Conservation (phyloP, 768 basidiomycete species). For the Cytidiella melzeri region DNA sequence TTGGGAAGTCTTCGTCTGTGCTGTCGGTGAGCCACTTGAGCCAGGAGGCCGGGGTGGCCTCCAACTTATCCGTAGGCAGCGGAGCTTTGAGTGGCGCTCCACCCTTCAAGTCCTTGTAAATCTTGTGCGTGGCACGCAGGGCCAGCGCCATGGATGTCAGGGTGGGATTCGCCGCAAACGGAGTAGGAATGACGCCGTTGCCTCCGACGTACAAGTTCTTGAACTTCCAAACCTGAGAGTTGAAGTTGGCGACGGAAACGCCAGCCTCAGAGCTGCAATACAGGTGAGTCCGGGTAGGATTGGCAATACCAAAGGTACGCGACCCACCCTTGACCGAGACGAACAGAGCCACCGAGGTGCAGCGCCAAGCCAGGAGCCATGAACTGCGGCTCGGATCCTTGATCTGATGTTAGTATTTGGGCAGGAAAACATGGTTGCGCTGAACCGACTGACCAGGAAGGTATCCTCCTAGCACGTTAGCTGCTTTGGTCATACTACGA, state of each 20-base stretch:
- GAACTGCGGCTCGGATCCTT: slow-evolving; percentile 29
- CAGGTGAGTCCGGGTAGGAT: background rate
- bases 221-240: slow-evolving; percentile 20
- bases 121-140: slow-evolving; percentile 2
- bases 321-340: slow-evolving; percentile 7
- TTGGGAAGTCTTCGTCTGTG: too few relatives aligned
- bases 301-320: background rate
- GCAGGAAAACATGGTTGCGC: too few relatives aligned
- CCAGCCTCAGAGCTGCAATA: slow-evolving; percentile 14
- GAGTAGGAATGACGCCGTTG: slow-evolving; percentile 10
- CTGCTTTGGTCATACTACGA: slow-evolving; percentile 24
- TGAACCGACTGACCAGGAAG: too few relatives aligned
- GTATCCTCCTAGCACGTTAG: slow-evolving; percentile 27
- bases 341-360: slow-evolving; percentile 14
- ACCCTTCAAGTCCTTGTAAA: slow-evolving; percentile 3
- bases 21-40: too few relatives aligned
- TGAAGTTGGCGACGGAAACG: slow-evolving; percentile 21
- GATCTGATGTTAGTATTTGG: too few relatives aligned
- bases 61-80: too few relatives aligned
- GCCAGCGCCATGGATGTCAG: slow-evolving; percentile 10
- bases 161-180: slow-evolving; percentile 10
- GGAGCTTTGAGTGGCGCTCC: too few relatives aligned
- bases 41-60: too few relatives aligned
- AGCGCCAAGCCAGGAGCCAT: slow-evolving; percentile 22
- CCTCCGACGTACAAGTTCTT: slow-evolving; percentile 28